Conservation (phyloP, 169 alveolate genomes). For the Babesia bigemina region DNA sequence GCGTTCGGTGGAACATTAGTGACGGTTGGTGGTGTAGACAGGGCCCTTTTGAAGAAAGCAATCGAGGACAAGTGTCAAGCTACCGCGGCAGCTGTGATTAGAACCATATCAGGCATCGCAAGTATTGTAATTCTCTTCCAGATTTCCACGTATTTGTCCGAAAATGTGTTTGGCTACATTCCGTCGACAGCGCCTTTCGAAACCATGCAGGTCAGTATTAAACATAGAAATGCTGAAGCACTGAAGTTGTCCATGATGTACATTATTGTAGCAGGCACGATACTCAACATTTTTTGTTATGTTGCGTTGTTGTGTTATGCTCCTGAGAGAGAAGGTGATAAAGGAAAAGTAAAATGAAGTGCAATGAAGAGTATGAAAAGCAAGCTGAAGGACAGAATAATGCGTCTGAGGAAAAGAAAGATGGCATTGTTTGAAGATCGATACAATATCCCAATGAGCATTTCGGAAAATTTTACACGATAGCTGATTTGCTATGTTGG, state of each 20-base stretch:
- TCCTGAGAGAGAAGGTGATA: too few relatives aligned
- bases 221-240: not conserved
- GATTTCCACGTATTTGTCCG: constrained; percentile 84
- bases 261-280: constrained; percentile 9
- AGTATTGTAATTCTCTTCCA: constrained; percentile 88
- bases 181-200: not conserved
- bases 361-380: too few relatives aligned
- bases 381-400: too few relatives aligned
- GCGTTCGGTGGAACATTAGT: constrained; percentile 85
- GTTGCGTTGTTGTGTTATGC: not conserved
- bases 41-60: constrained; percentile 87
- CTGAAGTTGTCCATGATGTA: constrained; percentile 19
- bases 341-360: too few relatives aligned
- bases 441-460: too few relatives aligned
- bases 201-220: not conserved
- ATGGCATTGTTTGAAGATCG: too few relatives aligned
- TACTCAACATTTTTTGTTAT: constrained; percentile 12
- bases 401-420: too few relatives aligned
- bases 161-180: constrained; percentile 78
- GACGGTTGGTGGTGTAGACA: constrained; percentile 87
- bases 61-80: constrained; percentile 86
- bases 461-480: too few relatives aligned
- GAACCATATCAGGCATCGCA: constrained; percentile 85
- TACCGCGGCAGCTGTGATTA: constrained; percentile 79
- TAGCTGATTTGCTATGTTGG: too few relatives aligned